Evolutionary conservation across 106 monocot species (phyloP).

Genomic region (Hemerocallis citrina): DNA sequence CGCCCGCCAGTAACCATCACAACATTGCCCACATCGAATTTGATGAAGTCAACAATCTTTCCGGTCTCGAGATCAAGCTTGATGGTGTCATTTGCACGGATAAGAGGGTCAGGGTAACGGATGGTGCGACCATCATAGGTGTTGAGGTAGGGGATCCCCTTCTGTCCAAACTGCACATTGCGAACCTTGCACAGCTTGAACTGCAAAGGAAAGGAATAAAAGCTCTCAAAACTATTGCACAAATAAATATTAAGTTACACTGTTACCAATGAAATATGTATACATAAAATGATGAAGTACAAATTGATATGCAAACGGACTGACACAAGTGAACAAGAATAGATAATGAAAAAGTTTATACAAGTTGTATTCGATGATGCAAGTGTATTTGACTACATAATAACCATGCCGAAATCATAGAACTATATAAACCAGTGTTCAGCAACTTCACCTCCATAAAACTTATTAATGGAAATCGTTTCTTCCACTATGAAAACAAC

Average conservation of each 20-base stretch:
- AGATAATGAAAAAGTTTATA: too few relatives aligned
- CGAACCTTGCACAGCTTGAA: constrained; percentile 94
- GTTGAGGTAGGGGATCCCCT: constrained; percentile 71
- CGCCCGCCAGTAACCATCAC: constrained; percentile 86
- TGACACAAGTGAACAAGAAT: too few relatives aligned
- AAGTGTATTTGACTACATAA: too few relatives aligned
- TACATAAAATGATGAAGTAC: background rate
- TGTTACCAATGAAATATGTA: background rate
- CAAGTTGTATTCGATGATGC: too few relatives aligned
- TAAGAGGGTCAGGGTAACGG: constrained; percentile 76
- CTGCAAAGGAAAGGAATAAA: constrained; percentile 26
- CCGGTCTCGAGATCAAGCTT: constrained; percentile 63
- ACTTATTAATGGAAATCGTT: too few relatives aligned
- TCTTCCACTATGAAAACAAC: too few relatives aligned
- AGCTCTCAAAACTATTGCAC: background rate
- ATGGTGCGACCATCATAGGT: constrained; percentile 85
- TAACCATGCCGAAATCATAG: too few relatives aligned
- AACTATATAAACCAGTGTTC: too few relatives aligned
- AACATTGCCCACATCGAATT: constrained; percentile 83
- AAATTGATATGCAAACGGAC: too few relatives aligned
- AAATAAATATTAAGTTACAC: background rate
- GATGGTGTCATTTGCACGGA: constrained; percentile 76
- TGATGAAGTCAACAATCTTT: constrained; percentile 79
- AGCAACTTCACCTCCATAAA: too few relatives aligned
- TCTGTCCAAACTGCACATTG: constrained; percentile 67